Conservation (phyloP, 768 basidiomycete genomes). For the Rhizopogon vulgaris region DNA sequence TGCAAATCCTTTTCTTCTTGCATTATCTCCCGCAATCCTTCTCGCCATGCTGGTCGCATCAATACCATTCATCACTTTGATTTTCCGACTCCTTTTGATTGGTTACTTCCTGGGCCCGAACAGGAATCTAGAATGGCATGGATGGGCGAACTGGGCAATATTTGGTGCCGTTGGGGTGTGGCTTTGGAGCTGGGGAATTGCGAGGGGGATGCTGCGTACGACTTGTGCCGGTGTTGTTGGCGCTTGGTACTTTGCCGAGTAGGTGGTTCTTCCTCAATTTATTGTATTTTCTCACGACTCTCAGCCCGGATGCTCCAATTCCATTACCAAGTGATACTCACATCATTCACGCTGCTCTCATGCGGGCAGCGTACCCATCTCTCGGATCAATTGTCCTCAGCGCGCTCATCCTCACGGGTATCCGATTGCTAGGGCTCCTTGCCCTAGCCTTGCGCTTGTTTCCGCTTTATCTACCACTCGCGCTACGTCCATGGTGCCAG, state of each 20-base stretch:
- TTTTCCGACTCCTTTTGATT: conserved; percentile 71
- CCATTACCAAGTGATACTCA: conserved; percentile 55
- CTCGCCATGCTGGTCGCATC: conserved; percentile 60
- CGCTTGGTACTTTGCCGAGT: conserved; percentile 84
- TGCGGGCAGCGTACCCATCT: conserved; percentile 75
- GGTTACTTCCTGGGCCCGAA: conserved; percentile 46
- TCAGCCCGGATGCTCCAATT: conserved; percentile 23
- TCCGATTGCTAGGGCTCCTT: conserved; percentile 52
- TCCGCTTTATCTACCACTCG: conserved; percentile 44
- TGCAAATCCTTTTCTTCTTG: conserved; percentile 67
- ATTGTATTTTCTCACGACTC: conserved; percentile 5
- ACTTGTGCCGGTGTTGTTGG: conserved; percentile 80
- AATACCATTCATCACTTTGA: conserved; percentile 73
- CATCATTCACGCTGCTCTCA: conserved; percentile 69
- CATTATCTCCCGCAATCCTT: conserved; percentile 69
- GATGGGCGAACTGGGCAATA: conserved; percentile 75
- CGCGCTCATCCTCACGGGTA: conserved; percentile 65
- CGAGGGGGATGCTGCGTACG: conserved; percentile 71
- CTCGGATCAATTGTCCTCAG: conserved; percentile 76
- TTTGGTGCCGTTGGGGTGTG: conserved; percentile 45
- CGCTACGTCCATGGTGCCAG: conserved; percentile 35
- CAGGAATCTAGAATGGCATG: conserved; percentile 47
- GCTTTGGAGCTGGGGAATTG: conserved; percentile 76
- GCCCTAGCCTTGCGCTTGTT: conserved; percentile 47
- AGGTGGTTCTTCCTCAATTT: conserved; percentile 15